Evolutionary conservation across 2,329 filamentous ascomycete species (phyloP).

Genomic region (Geosmithia putterillii): DNA sequence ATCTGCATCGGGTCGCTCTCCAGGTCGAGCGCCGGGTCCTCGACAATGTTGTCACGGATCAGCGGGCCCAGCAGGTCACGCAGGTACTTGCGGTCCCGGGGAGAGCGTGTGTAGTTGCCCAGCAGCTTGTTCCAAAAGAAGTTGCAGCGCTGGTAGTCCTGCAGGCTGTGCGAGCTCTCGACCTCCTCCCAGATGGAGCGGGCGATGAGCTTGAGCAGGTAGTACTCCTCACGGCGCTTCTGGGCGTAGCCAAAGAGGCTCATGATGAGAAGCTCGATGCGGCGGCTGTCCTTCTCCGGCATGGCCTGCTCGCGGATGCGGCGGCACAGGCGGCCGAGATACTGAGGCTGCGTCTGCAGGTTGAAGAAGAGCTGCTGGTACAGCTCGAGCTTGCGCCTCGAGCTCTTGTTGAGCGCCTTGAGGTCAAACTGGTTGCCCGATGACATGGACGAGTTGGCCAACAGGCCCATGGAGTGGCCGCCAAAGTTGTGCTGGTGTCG

Average conservation of each 20-base stretch:
- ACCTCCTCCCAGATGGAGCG: slow-evolving; percentile 79
- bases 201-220: slow-evolving; percentile 77
- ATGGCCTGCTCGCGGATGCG: slow-evolving; percentile 72
- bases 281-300: slow-evolving; percentile 83
- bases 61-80: slow-evolving; percentile 75
- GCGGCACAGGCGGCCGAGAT: slow-evolving; percentile 79
- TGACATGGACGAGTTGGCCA: slow-evolving; percentile 79
- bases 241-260: slow-evolving; percentile 94
- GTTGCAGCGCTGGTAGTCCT: slow-evolving; percentile 80
- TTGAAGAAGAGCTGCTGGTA: slow-evolving; percentile 98
- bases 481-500: slow-evolving; percentile 95
- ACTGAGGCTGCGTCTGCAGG: slow-evolving; percentile 91
- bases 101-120: slow-evolving; percentile 77
- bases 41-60: slow-evolving; percentile 84
- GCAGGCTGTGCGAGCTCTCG: slow-evolving; percentile 56
- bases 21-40: slow-evolving; percentile 79
- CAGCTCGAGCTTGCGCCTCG: slow-evolving; percentile 84
- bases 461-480: slow-evolving; percentile 70
- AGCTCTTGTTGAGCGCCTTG: slow-evolving; percentile 95
- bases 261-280: slow-evolving; percentile 90
- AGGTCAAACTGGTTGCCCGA: slow-evolving; percentile 91
- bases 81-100: slow-evolving; percentile 83
- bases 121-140: slow-evolving; percentile 90
- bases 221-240: slow-evolving; percentile 93
- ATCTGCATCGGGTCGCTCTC: slow-evolving; percentile 98